Conservation (phyloP, 1,139 yeast species). For the Meyerozyma smithsonii region DNA sequence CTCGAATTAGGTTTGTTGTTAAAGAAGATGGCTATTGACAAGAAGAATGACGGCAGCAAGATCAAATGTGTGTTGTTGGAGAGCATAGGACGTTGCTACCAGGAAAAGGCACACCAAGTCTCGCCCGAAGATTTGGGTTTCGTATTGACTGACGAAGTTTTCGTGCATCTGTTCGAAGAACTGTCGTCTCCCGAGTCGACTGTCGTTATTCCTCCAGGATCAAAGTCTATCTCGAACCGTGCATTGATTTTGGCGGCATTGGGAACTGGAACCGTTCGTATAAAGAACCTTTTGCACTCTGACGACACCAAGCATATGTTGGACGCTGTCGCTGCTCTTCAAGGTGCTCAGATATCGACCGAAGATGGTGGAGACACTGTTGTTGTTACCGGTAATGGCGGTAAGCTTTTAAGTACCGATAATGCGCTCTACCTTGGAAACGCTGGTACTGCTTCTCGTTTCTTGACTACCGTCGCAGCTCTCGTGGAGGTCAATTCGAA, state of each 20-base stretch:
- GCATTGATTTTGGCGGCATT: conserved; percentile 91
- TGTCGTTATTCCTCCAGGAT: conserved; percentile 84
- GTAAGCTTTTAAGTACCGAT: conserved; percentile 55
- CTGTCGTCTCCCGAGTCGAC: conserved; percentile 38
- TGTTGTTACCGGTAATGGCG: conserved; percentile 85
- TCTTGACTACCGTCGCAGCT: conserved; percentile 86
- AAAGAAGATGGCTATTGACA: conserved; percentile 89
- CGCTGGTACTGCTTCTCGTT: conserved; percentile 98
- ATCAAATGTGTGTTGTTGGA: conserved; percentile 84
- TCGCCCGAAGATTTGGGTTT: conserved; percentile 76
- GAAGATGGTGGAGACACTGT: conserved; percentile 89
- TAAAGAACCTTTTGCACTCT: conserved; percentile 83
- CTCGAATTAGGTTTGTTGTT: conserved; percentile 71
- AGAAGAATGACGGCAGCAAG: conserved; percentile 89
- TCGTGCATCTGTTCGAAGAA: conserved; percentile 53
- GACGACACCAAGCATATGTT: conserved; percentile 97
- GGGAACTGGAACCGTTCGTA: conserved; percentile 77
- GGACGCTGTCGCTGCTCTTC: conserved; percentile 70
- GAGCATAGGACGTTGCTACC: conserved; percentile 83
- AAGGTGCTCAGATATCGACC: conserved; percentile 76
- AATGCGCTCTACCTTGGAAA: conserved; percentile 82
- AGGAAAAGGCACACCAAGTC: conserved; percentile 81
- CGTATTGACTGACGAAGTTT: conserved; percentile 77
- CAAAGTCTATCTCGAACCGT: conserved; percentile 93
- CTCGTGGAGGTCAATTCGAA: conserved; percentile 46